phyloP scores from a whole-genome alignment of 345 rosid species.

The Populus tremula region DNA sequence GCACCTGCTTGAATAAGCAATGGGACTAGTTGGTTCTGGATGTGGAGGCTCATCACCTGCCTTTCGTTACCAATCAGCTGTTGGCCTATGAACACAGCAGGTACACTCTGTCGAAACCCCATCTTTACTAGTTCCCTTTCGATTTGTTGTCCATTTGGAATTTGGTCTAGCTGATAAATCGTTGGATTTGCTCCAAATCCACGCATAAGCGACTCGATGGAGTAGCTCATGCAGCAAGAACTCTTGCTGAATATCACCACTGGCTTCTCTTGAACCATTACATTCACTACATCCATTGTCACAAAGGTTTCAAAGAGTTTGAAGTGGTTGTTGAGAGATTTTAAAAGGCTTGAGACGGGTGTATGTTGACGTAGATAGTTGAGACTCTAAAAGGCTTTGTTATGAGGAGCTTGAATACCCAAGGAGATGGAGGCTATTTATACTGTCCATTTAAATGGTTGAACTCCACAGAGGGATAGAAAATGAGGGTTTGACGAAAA shows the following conservation, averaged over 20 bases:
- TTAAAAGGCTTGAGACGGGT: background rate
- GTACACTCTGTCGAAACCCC: conserved; percentile 29
- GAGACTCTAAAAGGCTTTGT: background rate
- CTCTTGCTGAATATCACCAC: conserved; percentile 34
- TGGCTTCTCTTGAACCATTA: conserved; percentile 19
- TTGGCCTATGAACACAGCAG: conserved; percentile 34
- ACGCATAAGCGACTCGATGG: conserved; percentile 23
- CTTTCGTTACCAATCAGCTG: conserved; percentile 23
- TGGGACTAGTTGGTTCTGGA: conserved; percentile 29
- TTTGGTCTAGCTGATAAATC: conserved; percentile 24
- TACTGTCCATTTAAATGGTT: conserved; percentile 7
- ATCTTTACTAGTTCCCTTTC: conserved; percentile 26
- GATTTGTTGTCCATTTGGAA: conserved; percentile 26
- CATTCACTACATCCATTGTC: conserved; percentile 26
- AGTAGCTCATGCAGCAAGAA: conserved; percentile 35
- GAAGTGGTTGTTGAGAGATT: background rate
- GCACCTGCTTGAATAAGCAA: conserved; percentile 31
- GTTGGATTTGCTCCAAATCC: conserved; percentile 35
- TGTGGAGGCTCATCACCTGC: conserved; percentile 33
- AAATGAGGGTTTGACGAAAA: too few relatives aligned
- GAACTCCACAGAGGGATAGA: background rate
- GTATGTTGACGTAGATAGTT: background rate
- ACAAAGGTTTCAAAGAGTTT: background rate
- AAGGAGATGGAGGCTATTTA: conserved; percentile 25
- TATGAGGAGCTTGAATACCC: conserved; percentile 9